phyloP scores from a whole-genome alignment of 2,329 filamentous ascomycete genomes.

The Ophiostoma perfectum region DNA sequence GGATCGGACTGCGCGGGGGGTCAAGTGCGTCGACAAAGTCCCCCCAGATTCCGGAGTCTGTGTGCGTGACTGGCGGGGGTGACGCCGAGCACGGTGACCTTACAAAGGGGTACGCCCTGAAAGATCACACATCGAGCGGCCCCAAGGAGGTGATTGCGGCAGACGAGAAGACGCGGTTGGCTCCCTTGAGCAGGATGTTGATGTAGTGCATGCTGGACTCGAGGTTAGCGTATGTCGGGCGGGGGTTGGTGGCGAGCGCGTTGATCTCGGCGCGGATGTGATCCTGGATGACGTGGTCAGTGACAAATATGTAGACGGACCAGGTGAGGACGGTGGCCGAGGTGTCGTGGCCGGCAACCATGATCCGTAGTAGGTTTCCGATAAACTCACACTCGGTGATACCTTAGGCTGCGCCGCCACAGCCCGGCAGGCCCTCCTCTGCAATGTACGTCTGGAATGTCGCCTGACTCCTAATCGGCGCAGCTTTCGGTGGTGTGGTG shows the following conservation, averaged over 20 bases:
- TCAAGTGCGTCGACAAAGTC: slow-evolving; percentile 35
- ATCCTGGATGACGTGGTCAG: slow-evolving; percentile 33
- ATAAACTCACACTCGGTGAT: slow-evolving; percentile 29
- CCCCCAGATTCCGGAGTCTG: slow-evolving; percentile 38
- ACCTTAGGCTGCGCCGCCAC: slow-evolving; percentile 23
- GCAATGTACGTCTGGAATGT: slow-evolving; percentile 31
- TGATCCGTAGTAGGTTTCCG: slow-evolving; percentile 25
- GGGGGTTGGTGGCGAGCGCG: slow-evolving; percentile 33
- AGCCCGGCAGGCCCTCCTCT: slow-evolving; percentile 28
- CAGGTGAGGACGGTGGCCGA: slow-evolving; percentile 33
- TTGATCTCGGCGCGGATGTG: slow-evolving; percentile 35
- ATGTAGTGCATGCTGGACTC: slow-evolving; percentile 30
- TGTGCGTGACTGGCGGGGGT: slow-evolving; percentile 36
- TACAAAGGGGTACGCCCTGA: slow-evolving; percentile 34
- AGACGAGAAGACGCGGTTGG: slow-evolving; percentile 34
- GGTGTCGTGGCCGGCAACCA: slow-evolving; percentile 34
- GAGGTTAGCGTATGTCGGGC: slow-evolving; percentile 20
- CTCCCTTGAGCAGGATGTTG: slow-evolving; percentile 35
- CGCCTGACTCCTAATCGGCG: slow-evolving; percentile 25
- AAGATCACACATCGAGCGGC: slow-evolving; percentile 32
- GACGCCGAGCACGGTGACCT: slow-evolving; percentile 35
- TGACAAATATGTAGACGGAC: slow-evolving; percentile 34
- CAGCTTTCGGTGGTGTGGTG: slow-evolving; percentile 29
- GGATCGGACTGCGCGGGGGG: slow-evolving; percentile 30
- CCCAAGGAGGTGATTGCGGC: slow-evolving; percentile 23